These are phyloP conservation scores for Lentinula raphanica DNA, from an alignment of 768 basidiomycete genomes.

Conservation along the genomic window DNA sequence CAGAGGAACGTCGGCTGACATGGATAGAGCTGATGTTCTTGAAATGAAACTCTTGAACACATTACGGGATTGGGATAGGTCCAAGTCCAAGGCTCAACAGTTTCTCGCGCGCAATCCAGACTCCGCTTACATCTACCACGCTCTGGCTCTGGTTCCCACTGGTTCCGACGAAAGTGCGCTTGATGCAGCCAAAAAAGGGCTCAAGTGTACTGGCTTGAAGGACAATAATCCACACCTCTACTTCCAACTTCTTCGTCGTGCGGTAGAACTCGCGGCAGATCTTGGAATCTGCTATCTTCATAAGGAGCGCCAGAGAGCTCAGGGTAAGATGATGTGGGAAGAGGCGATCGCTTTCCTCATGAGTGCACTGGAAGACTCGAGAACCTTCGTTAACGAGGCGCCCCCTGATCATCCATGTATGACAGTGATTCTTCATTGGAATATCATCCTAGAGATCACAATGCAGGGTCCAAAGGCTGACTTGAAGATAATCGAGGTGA, in stretches of 20 bases:
- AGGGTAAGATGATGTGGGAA: slow-evolving; percentile 38
- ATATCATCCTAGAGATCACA: slow-evolving; percentile 46
- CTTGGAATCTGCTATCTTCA: slow-evolving; percentile 34
- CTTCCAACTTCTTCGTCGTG: slow-evolving; percentile 52
- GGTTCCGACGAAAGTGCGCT: slow-evolving; percentile 49
- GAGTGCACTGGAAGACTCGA: slow-evolving; percentile 58
- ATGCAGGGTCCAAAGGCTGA: slow-evolving; percentile 27
- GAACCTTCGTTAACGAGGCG: slow-evolving; percentile 46
- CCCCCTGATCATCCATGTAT: slow-evolving; percentile 60
- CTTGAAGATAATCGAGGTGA: background rate
- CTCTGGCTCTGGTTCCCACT: no score
- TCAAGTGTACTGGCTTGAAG: slow-evolving; percentile 45
- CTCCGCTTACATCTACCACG: no score
- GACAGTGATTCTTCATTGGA: slow-evolving; percentile 56
- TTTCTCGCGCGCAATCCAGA: no score
- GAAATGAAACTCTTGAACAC: slow-evolving; percentile 22
- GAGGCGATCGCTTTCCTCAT: slow-evolving; percentile 57
- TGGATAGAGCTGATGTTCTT: slow-evolving; percentile 55
- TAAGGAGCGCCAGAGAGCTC: background rate
- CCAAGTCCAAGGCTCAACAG: no score
- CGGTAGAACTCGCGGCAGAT: slow-evolving; percentile 54
- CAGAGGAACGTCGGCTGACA: slow-evolving; percentile 22
- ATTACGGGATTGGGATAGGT: slow-evolving; percentile 16
- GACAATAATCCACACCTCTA: slow-evolving; percentile 51
- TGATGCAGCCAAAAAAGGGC: slow-evolving; percentile 59